phyloP scores from a whole-genome alignment of 2,329 filamentous ascomycete genomes.

The Myriosclerotinia curreyana region DNA sequence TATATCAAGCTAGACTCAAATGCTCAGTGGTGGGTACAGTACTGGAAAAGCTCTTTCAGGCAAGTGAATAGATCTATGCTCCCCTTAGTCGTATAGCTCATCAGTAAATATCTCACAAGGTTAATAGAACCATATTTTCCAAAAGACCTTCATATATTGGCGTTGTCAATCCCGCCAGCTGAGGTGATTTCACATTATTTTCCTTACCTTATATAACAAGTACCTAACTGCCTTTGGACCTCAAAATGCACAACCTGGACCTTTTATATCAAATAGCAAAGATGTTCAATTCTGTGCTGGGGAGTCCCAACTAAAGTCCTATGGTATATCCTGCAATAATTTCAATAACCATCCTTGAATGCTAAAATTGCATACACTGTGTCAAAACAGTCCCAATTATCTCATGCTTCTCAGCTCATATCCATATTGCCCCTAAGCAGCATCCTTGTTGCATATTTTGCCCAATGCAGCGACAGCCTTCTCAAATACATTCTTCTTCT shows the following conservation, averaged over 20 bases:
- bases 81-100: not conserved
- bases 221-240: not conserved
- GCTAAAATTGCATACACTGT: conserved; percentile 13
- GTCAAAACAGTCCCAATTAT: conserved; percentile 1
- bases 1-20: not conserved
- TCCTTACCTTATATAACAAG: not conserved
- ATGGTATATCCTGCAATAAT: conserved; percentile 7
- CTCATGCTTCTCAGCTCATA: not conserved
- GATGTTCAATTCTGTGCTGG: conserved; percentile 5
- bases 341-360: conserved; percentile 1
- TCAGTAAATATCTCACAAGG: not conserved
- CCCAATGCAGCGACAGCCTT: conserved; percentile 12
- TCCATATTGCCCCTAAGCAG: not conserved
- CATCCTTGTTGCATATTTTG: not conserved
- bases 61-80: not conserved
- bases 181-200: not conserved
- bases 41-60: not conserved
- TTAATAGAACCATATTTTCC: not conserved
- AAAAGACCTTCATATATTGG: not conserved
- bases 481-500: conserved; percentile 9
- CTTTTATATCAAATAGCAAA: not conserved
- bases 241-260: not conserved
- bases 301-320: conserved; percentile 8
- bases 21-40: not conserved
- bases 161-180: not conserved